Conservation (phyloP, 2,329 filamentous ascomycete species). For the Botrytis fragariae region DNA sequence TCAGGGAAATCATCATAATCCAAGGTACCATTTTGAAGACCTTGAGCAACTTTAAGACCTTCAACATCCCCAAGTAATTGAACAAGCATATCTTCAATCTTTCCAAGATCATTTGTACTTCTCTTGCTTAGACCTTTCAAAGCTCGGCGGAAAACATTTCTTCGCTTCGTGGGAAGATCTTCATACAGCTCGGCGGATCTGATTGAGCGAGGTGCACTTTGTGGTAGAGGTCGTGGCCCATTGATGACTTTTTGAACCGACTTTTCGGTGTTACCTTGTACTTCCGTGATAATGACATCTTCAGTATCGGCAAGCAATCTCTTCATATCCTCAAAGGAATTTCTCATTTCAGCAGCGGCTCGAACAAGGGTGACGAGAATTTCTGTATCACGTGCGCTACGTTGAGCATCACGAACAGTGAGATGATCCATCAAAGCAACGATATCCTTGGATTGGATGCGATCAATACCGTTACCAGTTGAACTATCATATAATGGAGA, state of each 20-base stretch:
- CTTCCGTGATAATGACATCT: constrained; percentile 79
- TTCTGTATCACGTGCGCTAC: constrained; percentile 93
- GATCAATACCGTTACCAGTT: constrained; percentile 82
- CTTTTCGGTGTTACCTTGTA: constrained; percentile 84
- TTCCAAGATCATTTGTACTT: constrained; percentile 80
- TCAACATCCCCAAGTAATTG: constrained; percentile 92
- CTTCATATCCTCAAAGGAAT: constrained; percentile 93
- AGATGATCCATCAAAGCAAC: constrained; percentile 98
- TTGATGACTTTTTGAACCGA: constrained; percentile 79
- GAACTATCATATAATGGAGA: constrained; percentile 89
- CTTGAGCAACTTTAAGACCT: constrained; percentile 63
- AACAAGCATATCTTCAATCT: constrained; percentile 89
- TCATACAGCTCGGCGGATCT: constrained; percentile 52
- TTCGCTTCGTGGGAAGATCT: constrained; percentile 70
- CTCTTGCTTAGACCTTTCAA: constrained; percentile 86
- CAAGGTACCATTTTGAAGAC: constrained; percentile 52
- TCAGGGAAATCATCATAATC: constrained; percentile 66
- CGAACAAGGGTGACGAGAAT: constrained; percentile 92
- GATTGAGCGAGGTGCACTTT: constrained; percentile 48
- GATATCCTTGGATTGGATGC: constrained; percentile 94
- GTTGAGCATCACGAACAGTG: constrained; percentile 93
- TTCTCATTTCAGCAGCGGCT: constrained; percentile 94
- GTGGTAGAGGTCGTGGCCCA: constrained; percentile 81
- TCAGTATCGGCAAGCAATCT: constrained; percentile 88
- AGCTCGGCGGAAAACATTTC: constrained; percentile 92